Evolutionary conservation across 176 grass and related monocot species (phyloP).

Genomic region (Rhynchospora pubera): DNA sequence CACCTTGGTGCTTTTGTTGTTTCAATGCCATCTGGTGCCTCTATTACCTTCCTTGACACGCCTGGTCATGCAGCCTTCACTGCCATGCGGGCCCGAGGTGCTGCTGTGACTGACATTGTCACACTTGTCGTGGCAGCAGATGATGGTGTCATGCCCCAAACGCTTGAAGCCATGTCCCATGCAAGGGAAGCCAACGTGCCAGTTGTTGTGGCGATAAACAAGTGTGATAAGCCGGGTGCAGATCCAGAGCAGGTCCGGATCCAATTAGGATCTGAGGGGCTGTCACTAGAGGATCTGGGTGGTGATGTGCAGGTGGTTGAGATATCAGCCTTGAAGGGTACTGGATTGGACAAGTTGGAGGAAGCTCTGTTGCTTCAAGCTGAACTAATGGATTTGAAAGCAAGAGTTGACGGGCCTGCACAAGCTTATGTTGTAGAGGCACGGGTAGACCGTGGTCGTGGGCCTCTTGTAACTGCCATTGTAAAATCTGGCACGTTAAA

Average conservation of each 20-base stretch:
- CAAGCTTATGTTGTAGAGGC: slow-evolving; percentile 87
- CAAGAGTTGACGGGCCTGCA: slow-evolving; percentile 69
- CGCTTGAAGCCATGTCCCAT: slow-evolving; percentile 89
- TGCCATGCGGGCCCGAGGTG: slow-evolving; percentile 96
- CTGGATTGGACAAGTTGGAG: slow-evolving; percentile 91
- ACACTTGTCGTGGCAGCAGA: slow-evolving; percentile 96
- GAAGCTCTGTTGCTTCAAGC: slow-evolving; percentile 90
- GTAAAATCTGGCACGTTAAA: slow-evolving; percentile 66
- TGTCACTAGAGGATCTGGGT: slow-evolving; percentile 90
- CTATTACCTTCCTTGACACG: slow-evolving; percentile 91
- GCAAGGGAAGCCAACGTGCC: slow-evolving; percentile 91
- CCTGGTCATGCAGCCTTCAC: slow-evolving; percentile 97
- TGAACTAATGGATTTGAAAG: slow-evolving; percentile 94
- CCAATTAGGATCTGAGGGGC: slow-evolving; percentile 93
- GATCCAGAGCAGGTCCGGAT: slow-evolving; percentile 80
- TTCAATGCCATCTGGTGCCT: slow-evolving; percentile 65
- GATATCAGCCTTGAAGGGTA: slow-evolving; percentile 69
- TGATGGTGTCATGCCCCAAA: slow-evolving; percentile 99
- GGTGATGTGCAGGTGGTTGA: slow-evolving; percentile 96
- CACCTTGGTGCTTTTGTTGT: slow-evolving; percentile 97
- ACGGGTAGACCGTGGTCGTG: slow-evolving; percentile 74
- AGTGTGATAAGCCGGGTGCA: slow-evolving; percentile 90
- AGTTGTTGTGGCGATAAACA: slow-evolving; percentile 92
- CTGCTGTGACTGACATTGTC: slow-evolving; percentile 96
- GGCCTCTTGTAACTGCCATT: slow-evolving; percentile 83